A percentile compares a stretch with the other conserved stretches of the same genome.
These are phyloP conservation scores for Ceratobasidium sp. DNA, from an alignment of 1,284 basidiomycete species.

Conservation along the genomic window DNA sequence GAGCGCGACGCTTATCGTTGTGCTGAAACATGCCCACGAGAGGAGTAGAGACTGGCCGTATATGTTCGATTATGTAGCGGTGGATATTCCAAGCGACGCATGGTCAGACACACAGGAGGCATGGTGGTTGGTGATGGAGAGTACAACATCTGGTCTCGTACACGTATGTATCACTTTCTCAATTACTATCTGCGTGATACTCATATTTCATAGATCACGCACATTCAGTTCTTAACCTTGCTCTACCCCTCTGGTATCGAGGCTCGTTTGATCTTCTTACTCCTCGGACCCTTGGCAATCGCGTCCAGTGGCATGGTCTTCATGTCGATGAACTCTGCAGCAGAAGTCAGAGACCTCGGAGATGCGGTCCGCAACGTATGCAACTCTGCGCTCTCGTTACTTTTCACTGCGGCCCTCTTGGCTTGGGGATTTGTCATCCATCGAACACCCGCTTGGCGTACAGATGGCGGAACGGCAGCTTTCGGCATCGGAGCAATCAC, in stretches of 20 bases:
- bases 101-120: conserved; percentile 76
- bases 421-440: conserved; percentile 95
- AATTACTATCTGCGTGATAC: neutral
- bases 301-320: conserved; percentile 85
- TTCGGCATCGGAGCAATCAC: conserved; percentile 84
- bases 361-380: conserved; percentile 89
- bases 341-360: conserved; percentile 64
- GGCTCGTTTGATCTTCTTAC: conserved; percentile 81
- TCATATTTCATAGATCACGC: conserved; percentile 71
- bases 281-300: conserved; percentile 88
- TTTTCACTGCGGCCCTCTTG: conserved; percentile 87
- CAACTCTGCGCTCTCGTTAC: conserved; percentile 90
- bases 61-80: conserved; percentile 89
- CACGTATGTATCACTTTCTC: conserved; percentile 62
- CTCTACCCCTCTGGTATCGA: conserved; percentile 95
- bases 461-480: conserved; percentile 91
- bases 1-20: conserved; percentile 76
- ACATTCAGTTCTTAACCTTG: conserved; percentile 96
- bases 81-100: conserved; percentile 71
- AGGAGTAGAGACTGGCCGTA: conserved; percentile 87
- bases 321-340: conserved; percentile 64
- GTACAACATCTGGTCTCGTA: conserved; percentile 80
- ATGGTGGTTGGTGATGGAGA: conserved; percentile 88
- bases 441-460: conserved; percentile 89
- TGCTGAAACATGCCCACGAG: conserved; percentile 64